Evolutionary conservation across 257 asterid species (phyloP).

Genomic region (Handroanthus guayacan): DNA sequence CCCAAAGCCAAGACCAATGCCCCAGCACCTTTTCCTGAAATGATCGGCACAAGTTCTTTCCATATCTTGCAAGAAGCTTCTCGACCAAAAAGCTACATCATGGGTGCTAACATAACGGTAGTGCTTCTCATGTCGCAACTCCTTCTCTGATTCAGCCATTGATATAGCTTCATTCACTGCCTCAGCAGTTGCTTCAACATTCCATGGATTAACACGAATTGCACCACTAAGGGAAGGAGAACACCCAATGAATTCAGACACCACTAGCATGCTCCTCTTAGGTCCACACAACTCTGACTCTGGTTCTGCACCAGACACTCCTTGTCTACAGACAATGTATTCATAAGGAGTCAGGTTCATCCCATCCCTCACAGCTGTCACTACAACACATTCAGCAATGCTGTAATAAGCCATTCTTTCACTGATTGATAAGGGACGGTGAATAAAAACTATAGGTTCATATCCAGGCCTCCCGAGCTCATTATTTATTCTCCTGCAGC

Average conservation of each 20-base stretch:
- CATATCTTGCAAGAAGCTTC: slow-evolving; percentile 86
- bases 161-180: slow-evolving; percentile 79
- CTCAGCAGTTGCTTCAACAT: slow-evolving; percentile 77
- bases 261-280: slow-evolving; percentile 80
- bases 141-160: slow-evolving; percentile 73
- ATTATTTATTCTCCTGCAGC: slow-evolving; percentile 59
- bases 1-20: slow-evolving; percentile 85
- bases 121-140: slow-evolving; percentile 82
- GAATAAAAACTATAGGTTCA: slow-evolving; percentile 64
- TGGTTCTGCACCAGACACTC: slow-evolving; percentile 57
- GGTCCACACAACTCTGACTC: slow-evolving; percentile 57
- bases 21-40: slow-evolving; percentile 76
- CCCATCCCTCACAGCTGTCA: slow-evolving; percentile 85
- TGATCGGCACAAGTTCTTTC: slow-evolving; percentile 86
- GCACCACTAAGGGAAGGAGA: slow-evolving; percentile 91
- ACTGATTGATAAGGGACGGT: slow-evolving; percentile 54
- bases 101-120: slow-evolving; percentile 80
- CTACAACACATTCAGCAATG: slow-evolving; percentile 77
- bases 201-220: slow-evolving; percentile 83
- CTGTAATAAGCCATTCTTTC: slow-evolving; percentile 79
- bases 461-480: slow-evolving; percentile 72
- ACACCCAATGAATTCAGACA: slow-evolving; percentile 84
- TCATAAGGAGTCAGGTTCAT: slow-evolving; percentile 81
- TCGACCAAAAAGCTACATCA: slow-evolving; percentile 76
- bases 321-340: slow-evolving; percentile 79